Evolutionary conservation across 768 basidiomycete species (phyloP).

Genomic region (Fibroporia radiculosa): DNA sequence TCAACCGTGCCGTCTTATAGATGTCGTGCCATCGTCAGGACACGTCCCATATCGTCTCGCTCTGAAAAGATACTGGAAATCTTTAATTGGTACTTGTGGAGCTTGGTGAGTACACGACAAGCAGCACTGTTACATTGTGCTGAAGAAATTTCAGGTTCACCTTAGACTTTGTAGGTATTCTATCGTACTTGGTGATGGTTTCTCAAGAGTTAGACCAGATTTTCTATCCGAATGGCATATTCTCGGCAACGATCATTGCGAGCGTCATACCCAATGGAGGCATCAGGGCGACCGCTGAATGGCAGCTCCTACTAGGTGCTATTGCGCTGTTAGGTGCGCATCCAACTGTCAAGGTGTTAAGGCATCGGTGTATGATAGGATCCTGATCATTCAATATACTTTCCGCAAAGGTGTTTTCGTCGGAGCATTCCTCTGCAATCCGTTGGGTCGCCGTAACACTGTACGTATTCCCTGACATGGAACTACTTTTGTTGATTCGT

Average conservation of each 20-base stretch:
- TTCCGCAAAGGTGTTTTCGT: slow-evolving; percentile 25
- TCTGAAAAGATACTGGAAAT: slow-evolving; percentile 56
- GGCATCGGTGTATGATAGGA: slow-evolving; percentile 3
- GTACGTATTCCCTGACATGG: slow-evolving; percentile 24
- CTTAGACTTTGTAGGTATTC: slow-evolving; percentile 51
- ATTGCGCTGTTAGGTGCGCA: slow-evolving; percentile 61
- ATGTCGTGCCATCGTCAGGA: slow-evolving; percentile 24
- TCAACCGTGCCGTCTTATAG: no score
- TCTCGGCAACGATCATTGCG: slow-evolving; percentile 60
- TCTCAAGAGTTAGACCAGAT: slow-evolving; percentile 29
- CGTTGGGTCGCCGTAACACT: slow-evolving; percentile 51
- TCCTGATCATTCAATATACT: background rate
- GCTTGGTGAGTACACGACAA: no score
- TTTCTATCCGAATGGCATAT: slow-evolving; percentile 68
- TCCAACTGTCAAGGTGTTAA: no score
- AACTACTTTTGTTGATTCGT: background rate
- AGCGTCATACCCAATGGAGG: slow-evolving; percentile 49
- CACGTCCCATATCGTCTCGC: slow-evolving; percentile 56
- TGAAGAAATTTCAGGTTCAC: slow-evolving; percentile 55
- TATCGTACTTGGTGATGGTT: background rate
- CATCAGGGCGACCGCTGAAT: slow-evolving; percentile 58
- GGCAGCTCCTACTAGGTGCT: slow-evolving; percentile 55
- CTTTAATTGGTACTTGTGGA: slow-evolving; percentile 64
- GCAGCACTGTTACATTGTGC: no score
- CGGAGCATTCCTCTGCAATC: slow-evolving; percentile 37